Conservation (phyloP, 75 land plant genomes). For the Cupressus sempervirens region DNA sequence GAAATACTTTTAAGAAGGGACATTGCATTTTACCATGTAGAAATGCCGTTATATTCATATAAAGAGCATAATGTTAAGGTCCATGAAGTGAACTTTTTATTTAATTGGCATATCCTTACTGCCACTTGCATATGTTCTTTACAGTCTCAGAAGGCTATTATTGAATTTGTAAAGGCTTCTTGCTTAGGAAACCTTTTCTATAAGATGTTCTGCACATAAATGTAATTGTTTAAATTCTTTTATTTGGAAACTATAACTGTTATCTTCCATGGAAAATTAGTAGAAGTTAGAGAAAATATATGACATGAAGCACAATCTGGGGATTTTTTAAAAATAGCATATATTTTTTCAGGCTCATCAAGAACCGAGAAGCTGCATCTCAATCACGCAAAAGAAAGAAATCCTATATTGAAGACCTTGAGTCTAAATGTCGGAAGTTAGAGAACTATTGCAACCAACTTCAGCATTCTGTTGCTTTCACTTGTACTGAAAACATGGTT, state of each 20-base stretch:
- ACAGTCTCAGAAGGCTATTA: not conserved
- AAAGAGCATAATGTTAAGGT: not conserved
- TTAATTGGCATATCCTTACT: not conserved
- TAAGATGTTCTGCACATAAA: not conserved
- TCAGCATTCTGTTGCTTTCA: constrained; percentile 20
- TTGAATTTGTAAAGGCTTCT: too few species aligned
- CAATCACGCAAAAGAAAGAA: constrained; percentile 41
- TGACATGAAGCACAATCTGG: not conserved
- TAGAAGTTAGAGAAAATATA: too few species aligned
- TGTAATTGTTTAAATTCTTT: not conserved
- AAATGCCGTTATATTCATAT: not conserved
- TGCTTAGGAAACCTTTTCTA: too few species aligned
- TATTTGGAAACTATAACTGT: not conserved
- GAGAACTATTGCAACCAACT: constrained; percentile 30
- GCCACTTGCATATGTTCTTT: not conserved
- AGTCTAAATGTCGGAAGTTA: constrained; percentile 24
- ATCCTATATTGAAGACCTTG: constrained; percentile 33
- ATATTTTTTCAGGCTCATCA: constrained; percentile 23
- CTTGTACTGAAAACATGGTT: constrained; percentile 29
- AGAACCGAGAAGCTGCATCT: constrained; percentile 32
- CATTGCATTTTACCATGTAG: not conserved
- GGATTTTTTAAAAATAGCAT: not conserved
- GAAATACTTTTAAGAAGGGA: too few species aligned
- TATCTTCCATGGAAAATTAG: not conserved
- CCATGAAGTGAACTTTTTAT: not conserved